phyloP scores from a whole-genome alignment of 371 early-diverging fungal species.

The Massospora cicadina region DNA sequence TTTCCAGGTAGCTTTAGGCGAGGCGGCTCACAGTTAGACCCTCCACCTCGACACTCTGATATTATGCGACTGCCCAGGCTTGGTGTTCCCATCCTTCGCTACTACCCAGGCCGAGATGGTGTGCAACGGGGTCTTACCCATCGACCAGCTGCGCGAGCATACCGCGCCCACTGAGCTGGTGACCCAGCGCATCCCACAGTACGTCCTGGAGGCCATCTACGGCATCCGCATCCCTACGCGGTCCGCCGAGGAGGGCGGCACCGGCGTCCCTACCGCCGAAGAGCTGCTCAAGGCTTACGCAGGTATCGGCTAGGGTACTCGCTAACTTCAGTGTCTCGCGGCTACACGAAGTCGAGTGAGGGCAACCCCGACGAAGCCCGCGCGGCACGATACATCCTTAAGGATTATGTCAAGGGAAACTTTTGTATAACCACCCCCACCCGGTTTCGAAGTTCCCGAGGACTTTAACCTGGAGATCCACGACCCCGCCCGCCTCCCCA shows the following conservation, averaged over 20 bases:
- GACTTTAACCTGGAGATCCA: constrained; percentile 10
- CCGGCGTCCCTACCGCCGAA: constrained; percentile 62
- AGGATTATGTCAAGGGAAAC: constrained; percentile 80
- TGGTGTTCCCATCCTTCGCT: constrained; percentile 98
- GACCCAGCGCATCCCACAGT: constrained; percentile 71
- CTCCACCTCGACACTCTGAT: constrained; percentile 70
- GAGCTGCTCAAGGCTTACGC: constrained; percentile 65
- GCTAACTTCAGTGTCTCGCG: constrained; percentile 48
- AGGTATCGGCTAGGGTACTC: constrained; percentile 16
- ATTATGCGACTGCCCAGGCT: constrained; percentile 98
- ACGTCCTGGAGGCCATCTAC: constrained; percentile 76
- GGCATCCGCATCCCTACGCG: constrained; percentile 70
- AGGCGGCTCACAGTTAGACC: constrained; percentile 20
- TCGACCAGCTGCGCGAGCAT: constrained; percentile 95
- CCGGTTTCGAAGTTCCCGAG: not conserved
- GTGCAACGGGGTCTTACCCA: constrained; percentile 95
- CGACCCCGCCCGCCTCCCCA: not conserved
- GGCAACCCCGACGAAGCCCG: constrained; percentile 96
- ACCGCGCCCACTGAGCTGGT: constrained; percentile 75
- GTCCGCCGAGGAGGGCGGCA: constrained; percentile 63
- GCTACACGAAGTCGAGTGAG: constrained; percentile 73
- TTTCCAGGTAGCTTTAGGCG: constrained; percentile 51
- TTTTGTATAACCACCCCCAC: constrained; percentile 10
- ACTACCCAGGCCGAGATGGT: constrained; percentile 97
- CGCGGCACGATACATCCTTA: constrained; percentile 84